Conservation (phyloP, 129 eudicot species). For the Ambrosia trifida region DNA sequence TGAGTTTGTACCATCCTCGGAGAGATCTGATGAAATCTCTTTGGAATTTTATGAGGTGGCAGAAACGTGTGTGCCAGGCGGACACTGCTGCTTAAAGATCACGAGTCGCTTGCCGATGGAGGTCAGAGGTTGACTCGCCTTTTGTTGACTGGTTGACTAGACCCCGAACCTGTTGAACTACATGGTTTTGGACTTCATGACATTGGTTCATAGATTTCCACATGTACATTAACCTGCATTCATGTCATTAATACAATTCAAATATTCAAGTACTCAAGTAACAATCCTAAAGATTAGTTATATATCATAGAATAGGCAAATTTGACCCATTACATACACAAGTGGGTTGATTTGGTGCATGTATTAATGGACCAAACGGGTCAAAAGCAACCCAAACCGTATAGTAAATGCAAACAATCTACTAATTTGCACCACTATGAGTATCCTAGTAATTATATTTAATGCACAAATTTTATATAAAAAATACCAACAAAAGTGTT, state of each 20-base stretch:
- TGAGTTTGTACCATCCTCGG: constrained; percentile 87
- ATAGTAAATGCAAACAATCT: not conserved
- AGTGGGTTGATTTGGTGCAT: not conserved
- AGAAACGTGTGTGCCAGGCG: constrained; percentile 89
- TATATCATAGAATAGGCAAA: not conserved
- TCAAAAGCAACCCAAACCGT: not conserved
- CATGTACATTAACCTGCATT: constrained; percentile 95
- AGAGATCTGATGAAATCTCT: constrained; percentile 81
- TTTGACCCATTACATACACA: not conserved
- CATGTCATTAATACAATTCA: not conserved
- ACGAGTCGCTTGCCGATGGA: constrained; percentile 89
- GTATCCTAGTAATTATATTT: no score
- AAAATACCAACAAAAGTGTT: not conserved
- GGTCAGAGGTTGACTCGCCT: constrained; percentile 80
- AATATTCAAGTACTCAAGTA: no score
- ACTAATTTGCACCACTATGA: not conserved
- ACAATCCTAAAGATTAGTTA: no score
- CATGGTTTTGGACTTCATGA: constrained; percentile 84
- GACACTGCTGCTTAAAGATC: constrained; percentile 93
- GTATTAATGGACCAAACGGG: not conserved
- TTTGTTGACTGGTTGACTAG: constrained; percentile 60
- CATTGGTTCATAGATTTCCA: constrained; percentile 94
- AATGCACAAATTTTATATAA: no score
- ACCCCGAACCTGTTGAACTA: constrained; percentile 96
- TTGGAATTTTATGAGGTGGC: constrained; percentile 79